Evolutionary conservation across 2,329 filamentous ascomycete species (phyloP).

Genomic region (Trichoderma citrinoviride): DNA sequence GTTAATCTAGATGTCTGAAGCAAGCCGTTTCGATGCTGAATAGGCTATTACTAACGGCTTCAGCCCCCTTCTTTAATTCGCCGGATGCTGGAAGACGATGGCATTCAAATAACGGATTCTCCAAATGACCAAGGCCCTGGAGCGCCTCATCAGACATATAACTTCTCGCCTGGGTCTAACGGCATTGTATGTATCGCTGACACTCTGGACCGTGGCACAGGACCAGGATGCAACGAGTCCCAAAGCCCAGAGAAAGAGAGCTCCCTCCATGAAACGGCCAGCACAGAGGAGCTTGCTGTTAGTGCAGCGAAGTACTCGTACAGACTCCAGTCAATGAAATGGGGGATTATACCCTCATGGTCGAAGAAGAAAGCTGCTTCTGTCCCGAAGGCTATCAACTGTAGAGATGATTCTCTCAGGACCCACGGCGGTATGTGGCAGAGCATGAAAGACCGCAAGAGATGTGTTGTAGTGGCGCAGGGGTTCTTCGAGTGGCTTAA

Average conservation of each 20-base stretch:
- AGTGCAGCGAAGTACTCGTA: slow-evolving; percentile 59
- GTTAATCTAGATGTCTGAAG: slow-evolving; percentile 9
- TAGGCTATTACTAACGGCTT: not conserved
- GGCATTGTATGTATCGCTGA: slow-evolving; percentile 85
- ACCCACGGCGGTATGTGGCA: slow-evolving; percentile 83
- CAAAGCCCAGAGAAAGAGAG: slow-evolving; percentile 16
- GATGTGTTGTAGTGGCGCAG: slow-evolving; percentile 83
- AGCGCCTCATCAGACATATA: slow-evolving; percentile 72
- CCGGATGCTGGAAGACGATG: slow-evolving; percentile 67
- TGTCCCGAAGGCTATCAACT: slow-evolving; percentile 85
- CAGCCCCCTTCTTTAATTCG: slow-evolving; percentile 65
- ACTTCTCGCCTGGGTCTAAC: slow-evolving; percentile 85
- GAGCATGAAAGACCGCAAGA: slow-evolving; percentile 82
- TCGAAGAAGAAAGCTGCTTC: slow-evolving; percentile 81
- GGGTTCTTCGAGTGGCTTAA: slow-evolving; percentile 98
- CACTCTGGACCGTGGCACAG: slow-evolving; percentile 58
- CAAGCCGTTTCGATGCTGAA: not conserved
- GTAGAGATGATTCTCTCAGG: slow-evolving; percentile 80
- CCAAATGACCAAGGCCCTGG: slow-evolving; percentile 66
- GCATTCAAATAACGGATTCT: slow-evolving; percentile 69
- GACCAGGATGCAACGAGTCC: slow-evolving; percentile 33
- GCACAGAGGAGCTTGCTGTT: not conserved
- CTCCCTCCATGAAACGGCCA: not conserved
- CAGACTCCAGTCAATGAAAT: slow-evolving; percentile 90
- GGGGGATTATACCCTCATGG: slow-evolving; percentile 94